Evolutionary conservation across 345 rosid species (phyloP).

Genomic region (Gossypioides kirkii): DNA sequence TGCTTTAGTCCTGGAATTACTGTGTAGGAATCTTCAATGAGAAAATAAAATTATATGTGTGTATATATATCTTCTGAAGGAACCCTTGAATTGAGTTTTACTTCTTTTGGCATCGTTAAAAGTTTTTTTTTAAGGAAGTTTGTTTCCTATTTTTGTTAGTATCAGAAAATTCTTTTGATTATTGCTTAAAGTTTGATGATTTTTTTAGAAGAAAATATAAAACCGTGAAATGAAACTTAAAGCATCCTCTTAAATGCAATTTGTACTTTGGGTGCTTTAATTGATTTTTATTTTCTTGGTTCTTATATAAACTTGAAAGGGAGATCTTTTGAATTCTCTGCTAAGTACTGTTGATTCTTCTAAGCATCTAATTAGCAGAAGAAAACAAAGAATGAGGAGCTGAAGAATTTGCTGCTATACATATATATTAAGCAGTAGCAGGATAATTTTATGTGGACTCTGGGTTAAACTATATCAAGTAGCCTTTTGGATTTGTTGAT

Average conservation of each 20-base stretch:
- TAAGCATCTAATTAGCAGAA: slow-evolving; percentile 8
- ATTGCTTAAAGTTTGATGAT: background rate
- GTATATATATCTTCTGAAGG: slow-evolving; percentile 7
- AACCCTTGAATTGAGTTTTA: slow-evolving; percentile 12
- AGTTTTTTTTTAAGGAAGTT: background rate
- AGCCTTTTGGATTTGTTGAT: slow-evolving; percentile 24
- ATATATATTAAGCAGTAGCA: background rate
- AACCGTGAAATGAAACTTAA: background rate
- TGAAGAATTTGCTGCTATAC: slow-evolving; percentile 23
- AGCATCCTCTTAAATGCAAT: background rate
- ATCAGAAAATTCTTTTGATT: slow-evolving; percentile 7
- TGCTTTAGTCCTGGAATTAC: slow-evolving; percentile 1
- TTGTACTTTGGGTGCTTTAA: background rate
- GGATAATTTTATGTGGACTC: slow-evolving; percentile 38
- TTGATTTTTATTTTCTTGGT: background rate
- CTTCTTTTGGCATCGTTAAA: slow-evolving; percentile 2
- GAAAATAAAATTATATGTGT: background rate
- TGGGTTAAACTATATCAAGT: slow-evolving; percentile 40
- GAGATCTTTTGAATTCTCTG: background rate
- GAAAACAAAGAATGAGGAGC: slow-evolving; percentile 21
- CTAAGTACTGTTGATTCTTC: slow-evolving; percentile 10
- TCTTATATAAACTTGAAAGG: background rate
- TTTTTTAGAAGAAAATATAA: background rate
- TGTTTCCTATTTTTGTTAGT: slow-evolving; percentile 11
- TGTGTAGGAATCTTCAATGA: background rate